Base-by-base conservation (phyloP, 2,329 filamentous ascomycete species). In the Beauveria medogensis region DNA sequence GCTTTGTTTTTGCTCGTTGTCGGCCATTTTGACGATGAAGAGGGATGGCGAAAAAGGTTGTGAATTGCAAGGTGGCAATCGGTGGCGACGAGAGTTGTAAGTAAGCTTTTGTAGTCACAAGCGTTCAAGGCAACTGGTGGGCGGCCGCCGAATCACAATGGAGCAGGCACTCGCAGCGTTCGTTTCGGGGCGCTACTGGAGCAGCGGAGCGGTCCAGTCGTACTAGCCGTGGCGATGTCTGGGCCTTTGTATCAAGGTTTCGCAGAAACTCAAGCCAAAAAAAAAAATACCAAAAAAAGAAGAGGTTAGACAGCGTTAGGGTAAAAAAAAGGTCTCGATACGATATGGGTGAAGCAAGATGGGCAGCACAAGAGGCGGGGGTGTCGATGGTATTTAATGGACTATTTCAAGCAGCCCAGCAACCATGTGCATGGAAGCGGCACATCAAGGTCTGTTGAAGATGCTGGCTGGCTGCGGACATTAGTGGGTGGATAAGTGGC, bases 11-110 rank as follows among this genome's bases (percentile, higher is more conserved):
- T 70, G 66, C 41, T 63, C 63, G 55, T 64, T 63, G 51, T 71
- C 70, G 62, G 70, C 65, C 72, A 74, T 72, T 43, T 48, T 60
- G 63, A 48, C 22, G 28, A 44, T 34, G 53, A 24, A 50, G 34
- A 34, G 26, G 37, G 9, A 5, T 50, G 34, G 26, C 18, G 2
- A n/a, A 12, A 30, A 47, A 37, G 24, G 48, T 46, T 54, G 41
- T 22, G 16, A 40, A 14, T n/a, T 30, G 22, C 10, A n/a, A 30
- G 46, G 59, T 60, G 51, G 43, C 59, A 55, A 60, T 51, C 24
- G 28, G 28, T 55, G 37, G 51, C 30, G 57, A 53, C 40, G 28
- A 34, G 41, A 28, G 55, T 9, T 58, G 48, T 54, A 50, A 60
- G 34, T 41, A 16, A 26, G 24, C 18, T 60, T 55, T 55, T 50